Percentiles rank a stretch among this genome's conserved stretches.
phyloP scores from a whole-genome alignment of 192 early-diverging fungal genomes.

The Backusella luteola region DNA sequence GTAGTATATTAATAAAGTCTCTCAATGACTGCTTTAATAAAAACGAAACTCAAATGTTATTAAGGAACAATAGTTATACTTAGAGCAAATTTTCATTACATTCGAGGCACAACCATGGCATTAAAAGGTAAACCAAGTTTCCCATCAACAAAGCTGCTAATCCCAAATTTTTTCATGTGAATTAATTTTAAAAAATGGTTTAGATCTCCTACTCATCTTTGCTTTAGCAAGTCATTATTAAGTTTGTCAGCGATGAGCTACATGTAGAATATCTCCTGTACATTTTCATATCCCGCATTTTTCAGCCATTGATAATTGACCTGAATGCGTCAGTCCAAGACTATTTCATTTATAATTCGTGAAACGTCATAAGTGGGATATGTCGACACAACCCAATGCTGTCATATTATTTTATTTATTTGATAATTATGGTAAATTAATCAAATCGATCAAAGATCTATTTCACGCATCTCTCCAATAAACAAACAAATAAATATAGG shows the following conservation, averaged over 20 bases:
- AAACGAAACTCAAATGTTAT: neutral
- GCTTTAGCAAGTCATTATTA: neutral
- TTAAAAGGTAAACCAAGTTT: neutral
- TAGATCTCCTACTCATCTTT: neutral
- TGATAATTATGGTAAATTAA: neutral
- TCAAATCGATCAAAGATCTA: neutral
- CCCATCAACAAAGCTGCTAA: neutral
- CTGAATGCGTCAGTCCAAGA: neutral
- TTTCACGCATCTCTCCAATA: neutral
- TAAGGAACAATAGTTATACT: neutral
- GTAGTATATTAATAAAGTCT: neutral
- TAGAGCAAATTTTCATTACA: neutral
- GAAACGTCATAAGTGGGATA: neutral
- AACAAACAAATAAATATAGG: neutral
- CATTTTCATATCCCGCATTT: neutral
- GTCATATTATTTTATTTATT: neutral
- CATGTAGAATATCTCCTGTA: neutral
- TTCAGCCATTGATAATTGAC: neutral
- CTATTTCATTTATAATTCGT: constrained; percentile 3
- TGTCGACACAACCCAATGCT: neutral
- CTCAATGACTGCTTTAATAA: neutral
- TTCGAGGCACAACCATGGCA: neutral
- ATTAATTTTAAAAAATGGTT: neutral
- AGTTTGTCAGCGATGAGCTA: neutral
- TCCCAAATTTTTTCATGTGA: neutral